Evolutionary conservation across 306 rosid species (phyloP).

Genomic region (Lathyrus aphaca): DNA sequence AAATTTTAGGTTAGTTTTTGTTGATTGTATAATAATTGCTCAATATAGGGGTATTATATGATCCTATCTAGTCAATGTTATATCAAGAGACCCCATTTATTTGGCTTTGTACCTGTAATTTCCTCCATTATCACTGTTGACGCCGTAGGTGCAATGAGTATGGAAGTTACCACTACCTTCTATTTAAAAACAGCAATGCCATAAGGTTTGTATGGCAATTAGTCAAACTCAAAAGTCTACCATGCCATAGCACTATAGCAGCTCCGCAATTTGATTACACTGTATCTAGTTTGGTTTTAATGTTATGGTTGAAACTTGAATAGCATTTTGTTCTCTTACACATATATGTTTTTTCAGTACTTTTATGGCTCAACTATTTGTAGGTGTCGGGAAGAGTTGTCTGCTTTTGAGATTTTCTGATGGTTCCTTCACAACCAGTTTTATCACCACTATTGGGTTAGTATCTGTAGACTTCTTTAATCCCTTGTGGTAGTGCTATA

Average conservation of each 20-base stretch:
- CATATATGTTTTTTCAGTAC: not conserved
- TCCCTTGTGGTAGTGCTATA: slow-evolving; percentile 12
- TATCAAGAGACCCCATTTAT: not conserved
- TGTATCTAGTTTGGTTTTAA: slow-evolving; percentile 12
- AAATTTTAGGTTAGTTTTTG: too few species aligned
- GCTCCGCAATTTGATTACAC: not conserved
- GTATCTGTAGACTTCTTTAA: slow-evolving; percentile 38
- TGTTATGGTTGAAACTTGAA: slow-evolving; percentile 18
- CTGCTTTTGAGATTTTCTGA: slow-evolving; percentile 92
- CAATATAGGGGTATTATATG: too few species aligned
- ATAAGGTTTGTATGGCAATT: not conserved
- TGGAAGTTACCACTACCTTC: not conserved
- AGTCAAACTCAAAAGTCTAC: not conserved
- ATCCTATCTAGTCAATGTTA: not conserved
- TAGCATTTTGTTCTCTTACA: not conserved
- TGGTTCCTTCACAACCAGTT: slow-evolving; percentile 91
- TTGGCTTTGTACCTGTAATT: not conserved
- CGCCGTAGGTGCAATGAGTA: not conserved
- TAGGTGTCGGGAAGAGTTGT: slow-evolving; percentile 97
- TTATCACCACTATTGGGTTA: slow-evolving; percentile 93
- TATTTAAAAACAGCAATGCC: not conserved
- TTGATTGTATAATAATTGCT: too few species aligned
- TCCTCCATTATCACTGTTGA: not conserved
- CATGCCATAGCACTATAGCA: not conserved
- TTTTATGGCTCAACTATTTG: slow-evolving; percentile 35